A percentile compares a stretch with the other conserved stretches of the same genome.
Conservation (phyloP, 2,329 filamentous ascomycete genomes). For the Alternaria sp. region DNA sequence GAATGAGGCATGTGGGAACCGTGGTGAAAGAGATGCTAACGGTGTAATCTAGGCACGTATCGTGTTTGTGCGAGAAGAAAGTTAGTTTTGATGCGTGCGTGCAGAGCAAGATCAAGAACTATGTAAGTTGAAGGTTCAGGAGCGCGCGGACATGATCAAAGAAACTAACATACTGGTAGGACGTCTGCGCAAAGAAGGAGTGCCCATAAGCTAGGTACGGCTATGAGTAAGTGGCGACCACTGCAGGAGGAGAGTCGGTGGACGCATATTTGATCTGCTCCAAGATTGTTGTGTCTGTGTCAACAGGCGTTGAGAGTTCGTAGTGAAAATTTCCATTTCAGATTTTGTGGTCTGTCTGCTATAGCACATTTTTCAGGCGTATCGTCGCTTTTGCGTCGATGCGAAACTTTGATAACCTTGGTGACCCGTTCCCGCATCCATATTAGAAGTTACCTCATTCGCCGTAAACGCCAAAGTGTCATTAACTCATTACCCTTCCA, state of each 20-base stretch:
- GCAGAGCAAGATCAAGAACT: neutral
- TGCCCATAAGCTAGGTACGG: neutral
- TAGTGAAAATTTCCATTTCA: neutral
- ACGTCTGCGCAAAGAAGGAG: neutral
- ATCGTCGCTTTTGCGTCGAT: neutral
- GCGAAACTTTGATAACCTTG: neutral
- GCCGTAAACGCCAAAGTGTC: conserved; percentile 1
- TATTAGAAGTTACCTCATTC: neutral
- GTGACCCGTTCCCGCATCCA: neutral
- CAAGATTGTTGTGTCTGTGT: neutral
- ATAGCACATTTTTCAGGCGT: neutral
- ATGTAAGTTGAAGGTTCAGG: neutral
- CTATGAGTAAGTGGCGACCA: accelerated
- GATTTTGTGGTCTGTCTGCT: neutral
- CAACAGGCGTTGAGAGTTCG: neutral
- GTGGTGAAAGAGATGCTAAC: neutral
- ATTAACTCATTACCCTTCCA: neutral
- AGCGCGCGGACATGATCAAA: neutral
- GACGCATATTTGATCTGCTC: accelerated
- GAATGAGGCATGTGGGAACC: too few species aligned
- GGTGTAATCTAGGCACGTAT: neutral
- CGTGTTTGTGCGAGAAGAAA: neutral
- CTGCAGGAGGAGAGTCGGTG: neutral
- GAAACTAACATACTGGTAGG: neutral
- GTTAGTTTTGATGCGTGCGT: neutral